A percentile compares a stretch with the other conserved stretches of the same genome.
Conservation (phyloP, 2,329 filamentous ascomycete genomes). For the Neocucurbitaria cava region DNA sequence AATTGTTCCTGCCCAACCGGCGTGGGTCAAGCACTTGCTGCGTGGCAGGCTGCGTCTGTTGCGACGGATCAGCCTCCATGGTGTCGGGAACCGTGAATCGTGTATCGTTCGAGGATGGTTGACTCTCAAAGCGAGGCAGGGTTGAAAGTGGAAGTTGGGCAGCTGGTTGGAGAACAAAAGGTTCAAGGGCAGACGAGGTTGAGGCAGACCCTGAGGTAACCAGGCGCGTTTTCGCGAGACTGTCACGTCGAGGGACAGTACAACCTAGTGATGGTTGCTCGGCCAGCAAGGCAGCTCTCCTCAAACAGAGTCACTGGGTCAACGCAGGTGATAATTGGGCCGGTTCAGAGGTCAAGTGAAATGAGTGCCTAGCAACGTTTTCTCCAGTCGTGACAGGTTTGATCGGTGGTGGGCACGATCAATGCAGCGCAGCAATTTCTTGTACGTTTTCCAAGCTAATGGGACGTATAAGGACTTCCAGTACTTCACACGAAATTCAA, state of each 20-base stretch:
- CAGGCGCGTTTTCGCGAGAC: background rate
- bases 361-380: slow-evolving; percentile 1
- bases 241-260: slow-evolving; percentile 1
- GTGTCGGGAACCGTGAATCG: background rate
- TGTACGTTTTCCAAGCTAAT: slow-evolving; percentile 27
- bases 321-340: slow-evolving; percentile 8
- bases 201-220: background rate
- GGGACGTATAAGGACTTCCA: slow-evolving; percentile 16
- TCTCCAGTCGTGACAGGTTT: background rate
- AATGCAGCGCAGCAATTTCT: slow-evolving; percentile 1
- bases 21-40: slow-evolving; percentile 83
- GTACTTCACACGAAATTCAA: background rate
- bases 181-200: background rate
- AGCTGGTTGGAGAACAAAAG: background rate
- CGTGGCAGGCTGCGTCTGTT: slow-evolving; percentile 69
- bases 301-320: background rate
- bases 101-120: background rate
- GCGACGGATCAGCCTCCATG: slow-evolving; percentile 30
- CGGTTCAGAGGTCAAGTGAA: slow-evolving; percentile 1
- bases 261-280: slow-evolving; percentile 7
- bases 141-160: background rate
- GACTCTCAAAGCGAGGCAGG: background rate
- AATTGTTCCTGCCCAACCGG: slow-evolving; percentile 79
- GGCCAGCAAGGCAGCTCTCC: slow-evolving; percentile 2
- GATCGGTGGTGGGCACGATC: background rate